Percentiles rank a stretch among this genome's conserved stretches.
phyloP scores from a whole-genome alignment of 2,329 filamentous ascomycete genomes.

The Fusarium proliferatum region DNA sequence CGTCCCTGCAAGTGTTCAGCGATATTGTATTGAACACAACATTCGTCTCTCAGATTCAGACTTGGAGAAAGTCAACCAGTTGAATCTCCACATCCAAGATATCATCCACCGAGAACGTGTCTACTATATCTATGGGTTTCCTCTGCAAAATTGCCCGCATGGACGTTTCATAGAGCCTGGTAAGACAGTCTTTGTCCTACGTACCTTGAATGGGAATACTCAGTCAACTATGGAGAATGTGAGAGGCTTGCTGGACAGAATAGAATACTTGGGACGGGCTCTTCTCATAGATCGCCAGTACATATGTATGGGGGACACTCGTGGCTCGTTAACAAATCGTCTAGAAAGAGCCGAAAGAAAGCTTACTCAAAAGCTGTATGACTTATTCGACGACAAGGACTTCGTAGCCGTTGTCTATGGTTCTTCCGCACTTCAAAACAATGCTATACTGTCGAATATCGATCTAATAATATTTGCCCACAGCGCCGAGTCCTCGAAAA shows the following conservation, averaged over 20 bases:
- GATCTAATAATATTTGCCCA: background rate
- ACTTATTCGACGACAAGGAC: background rate
- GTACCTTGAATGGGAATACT: background rate
- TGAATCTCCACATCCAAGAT: background rate
- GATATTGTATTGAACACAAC: background rate
- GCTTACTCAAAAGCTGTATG: background rate
- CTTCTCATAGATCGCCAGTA: background rate
- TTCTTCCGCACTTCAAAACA: background rate
- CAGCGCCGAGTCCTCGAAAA: background rate
- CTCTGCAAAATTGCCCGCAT: background rate
- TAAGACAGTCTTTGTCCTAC: background rate
- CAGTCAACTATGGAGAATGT: background rate
- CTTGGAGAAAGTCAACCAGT: background rate
- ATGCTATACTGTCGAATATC: background rate
- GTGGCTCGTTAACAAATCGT: background rate
- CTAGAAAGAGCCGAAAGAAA: background rate
- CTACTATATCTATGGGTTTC: background rate
- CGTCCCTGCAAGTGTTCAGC: background rate
- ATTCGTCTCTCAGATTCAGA: background rate
- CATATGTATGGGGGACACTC: background rate
- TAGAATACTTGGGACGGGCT: background rate
- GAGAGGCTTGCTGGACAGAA: background rate
- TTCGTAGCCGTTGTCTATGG: background rate
- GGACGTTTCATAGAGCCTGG: no score
- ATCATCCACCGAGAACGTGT: background rate